Evolutionary conservation across 306 rosid species (phyloP), one percentile per base, ranked within the genome.

Genomic region (Abrus precatorius): DNA sequence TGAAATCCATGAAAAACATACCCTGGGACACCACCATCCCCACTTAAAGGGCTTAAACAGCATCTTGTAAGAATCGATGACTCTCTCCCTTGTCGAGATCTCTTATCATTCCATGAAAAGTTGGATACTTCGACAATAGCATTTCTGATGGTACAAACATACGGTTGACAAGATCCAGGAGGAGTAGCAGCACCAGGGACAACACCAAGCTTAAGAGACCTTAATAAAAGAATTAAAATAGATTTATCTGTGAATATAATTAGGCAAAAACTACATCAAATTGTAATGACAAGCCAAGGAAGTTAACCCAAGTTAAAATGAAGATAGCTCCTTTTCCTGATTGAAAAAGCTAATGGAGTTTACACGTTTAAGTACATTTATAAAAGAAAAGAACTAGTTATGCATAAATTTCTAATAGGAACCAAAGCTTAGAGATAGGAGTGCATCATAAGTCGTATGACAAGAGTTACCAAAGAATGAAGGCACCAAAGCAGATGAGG

Each of bases 41-140:
- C 97, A 59, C 88, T 86, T 89, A 95, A 86, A 84, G 99, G 97
- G 90, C 86, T 87, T 84, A 95, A 93, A 82, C 99, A 95, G 78
- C 96, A 91, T 81, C 99, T 90, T 44, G 94, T 91, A 40, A 95
- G 98, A 86, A 89, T 85, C 52, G 87, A 93, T 69, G 99, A 95
- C 80, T 95, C 99, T 78, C 88, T 92, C 86, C 99, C 99, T 84
- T 95, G 99, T 67, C 97, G 91, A 74, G 99, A 91, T 81, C 98
- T 90, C 88, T 95, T 95, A 69, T 95, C 97, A 83, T 88, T 89
- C 98, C 99, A 95, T 49, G 99, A 95, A 60, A 90, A 90, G 80
- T 82, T 91, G 55, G 96, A 85, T 27, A 86, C 97, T 47, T 95
- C 97, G 62, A 87, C 97, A 57, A 79, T 69, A 80, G 98, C 84